phyloP scores from a whole-genome alignment of 352 stramenopile species.

The Phytophthora rubi region DNA sequence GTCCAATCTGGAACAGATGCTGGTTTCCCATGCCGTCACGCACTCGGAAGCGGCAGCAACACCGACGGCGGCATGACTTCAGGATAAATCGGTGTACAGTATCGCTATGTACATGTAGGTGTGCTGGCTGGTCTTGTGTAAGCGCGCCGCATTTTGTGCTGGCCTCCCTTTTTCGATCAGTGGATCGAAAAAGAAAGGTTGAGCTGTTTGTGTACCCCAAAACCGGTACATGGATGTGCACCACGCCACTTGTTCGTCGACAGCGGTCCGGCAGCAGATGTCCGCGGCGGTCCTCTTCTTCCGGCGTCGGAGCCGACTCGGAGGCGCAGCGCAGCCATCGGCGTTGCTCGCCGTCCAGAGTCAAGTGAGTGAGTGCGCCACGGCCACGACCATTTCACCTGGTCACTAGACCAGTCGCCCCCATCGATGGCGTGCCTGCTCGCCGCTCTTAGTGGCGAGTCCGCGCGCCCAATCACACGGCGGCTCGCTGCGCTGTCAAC shows the following conservation, averaged over 20 bases:
- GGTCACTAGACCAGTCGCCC: not conserved
- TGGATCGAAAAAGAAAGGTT: not conserved
- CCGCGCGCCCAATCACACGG: constrained; percentile 27
- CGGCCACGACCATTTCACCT: too few relatives aligned
- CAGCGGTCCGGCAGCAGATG: not conserved
- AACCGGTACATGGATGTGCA: constrained; percentile 3
- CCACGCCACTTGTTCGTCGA: constrained; percentile 2
- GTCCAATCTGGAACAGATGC: not conserved
- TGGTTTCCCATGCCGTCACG: not conserved
- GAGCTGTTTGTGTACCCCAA: not conserved
- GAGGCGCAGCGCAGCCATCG: not conserved
- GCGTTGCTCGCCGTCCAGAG: not conserved
- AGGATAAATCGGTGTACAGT: not conserved
- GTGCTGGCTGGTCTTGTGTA: not conserved
- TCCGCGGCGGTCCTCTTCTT: constrained; percentile 1
- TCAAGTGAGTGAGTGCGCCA: not conserved
- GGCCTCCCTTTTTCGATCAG: not conserved
- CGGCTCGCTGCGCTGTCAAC: constrained; percentile 33
- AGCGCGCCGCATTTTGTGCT: not conserved
- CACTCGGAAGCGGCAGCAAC: not conserved
- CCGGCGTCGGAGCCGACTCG: not conserved
- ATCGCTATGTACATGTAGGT: not conserved
- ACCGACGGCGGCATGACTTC: too few relatives aligned
- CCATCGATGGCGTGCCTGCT: constrained; percentile 7
- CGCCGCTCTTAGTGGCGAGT: constrained; percentile 16